Evolutionary conservation across 2,329 filamentous ascomycete genomes (phyloP).

Genomic region (Alternaria sp.): DNA sequence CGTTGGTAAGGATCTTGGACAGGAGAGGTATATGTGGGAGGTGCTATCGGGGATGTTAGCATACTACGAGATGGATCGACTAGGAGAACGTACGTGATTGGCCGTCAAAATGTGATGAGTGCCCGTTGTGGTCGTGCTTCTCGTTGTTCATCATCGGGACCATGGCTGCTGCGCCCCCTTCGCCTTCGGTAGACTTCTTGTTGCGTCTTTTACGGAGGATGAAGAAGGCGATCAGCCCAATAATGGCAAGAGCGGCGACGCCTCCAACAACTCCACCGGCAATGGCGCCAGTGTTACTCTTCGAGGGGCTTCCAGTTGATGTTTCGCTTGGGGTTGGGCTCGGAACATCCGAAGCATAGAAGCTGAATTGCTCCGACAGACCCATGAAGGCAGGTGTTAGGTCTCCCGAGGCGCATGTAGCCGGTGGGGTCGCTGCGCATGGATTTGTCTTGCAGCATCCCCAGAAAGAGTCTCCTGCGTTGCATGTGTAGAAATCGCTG

Average conservation of each 20-base stretch:
- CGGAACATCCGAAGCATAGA: constrained; percentile 11
- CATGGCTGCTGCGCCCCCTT: constrained; percentile 12
- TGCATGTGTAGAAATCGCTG: constrained; percentile 48
- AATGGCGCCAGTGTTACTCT: constrained; percentile 29
- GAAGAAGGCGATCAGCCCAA: constrained; percentile 32
- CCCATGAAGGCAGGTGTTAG: constrained; percentile 36
- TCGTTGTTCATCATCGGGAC: constrained; percentile 22
- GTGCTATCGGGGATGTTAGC: constrained; percentile 25
- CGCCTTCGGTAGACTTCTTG: constrained; percentile 1
- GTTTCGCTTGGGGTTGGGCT: not conserved
- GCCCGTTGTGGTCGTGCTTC: constrained; percentile 9
- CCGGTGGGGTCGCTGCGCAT: constrained; percentile 30
- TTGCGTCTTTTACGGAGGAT: constrained; percentile 25
- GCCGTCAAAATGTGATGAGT: constrained; percentile 17
- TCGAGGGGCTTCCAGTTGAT: not conserved
- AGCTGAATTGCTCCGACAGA: constrained; percentile 23
- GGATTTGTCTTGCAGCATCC: constrained; percentile 40
- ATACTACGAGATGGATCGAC: not conserved
- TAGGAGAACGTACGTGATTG: constrained; percentile 28
- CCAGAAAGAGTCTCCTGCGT: constrained; percentile 17
- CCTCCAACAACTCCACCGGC: constrained; percentile 39
- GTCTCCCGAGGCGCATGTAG: constrained; percentile 35
- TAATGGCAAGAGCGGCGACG: constrained; percentile 27
- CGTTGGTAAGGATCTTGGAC: constrained; percentile 23
- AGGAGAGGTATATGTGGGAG: constrained; percentile 32